Evolutionary conservation across 345 rosid genomes (phyloP), one percentile per base, ranked within the genome.

Genomic region (Microcos paniculata): DNA sequence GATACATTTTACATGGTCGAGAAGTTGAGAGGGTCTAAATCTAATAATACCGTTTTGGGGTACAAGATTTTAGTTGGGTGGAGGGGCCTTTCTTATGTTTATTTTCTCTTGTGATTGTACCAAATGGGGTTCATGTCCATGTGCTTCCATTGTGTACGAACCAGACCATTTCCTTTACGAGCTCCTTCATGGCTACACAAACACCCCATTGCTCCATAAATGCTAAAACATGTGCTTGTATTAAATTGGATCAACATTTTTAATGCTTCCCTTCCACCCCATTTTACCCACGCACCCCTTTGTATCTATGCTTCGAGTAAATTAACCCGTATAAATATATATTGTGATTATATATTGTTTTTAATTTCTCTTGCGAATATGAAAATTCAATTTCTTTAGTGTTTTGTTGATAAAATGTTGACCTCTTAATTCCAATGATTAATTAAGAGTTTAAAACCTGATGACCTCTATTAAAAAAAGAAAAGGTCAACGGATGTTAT

Each of bases 121-220:
- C 26, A 19, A 38, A 31, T 38, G 68, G 68, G 68, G 68, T 35
- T 63, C 28, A 35, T n/a, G 28, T 35, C 69, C 69, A 63, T 63
- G 69, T 63, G 49, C 69, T 18, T 6, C 69, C 5, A 3, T 38
- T 63, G 16, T 21, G 69, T 63, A 63, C 69, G 28, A 63, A 38
- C 69, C 28, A 63, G 69, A 63, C 69, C 69, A 14, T 24, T 38
- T n/a, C 69, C 48, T 9, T 63, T 63, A 30, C 48, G 38, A 24
- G 40, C 40, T 35, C 40, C 40, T 35, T 35, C 40, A 35, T 35
- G 40, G 6, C 71, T 45, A 45, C 53, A 66, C 35, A 66, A 66
- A 66, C 13, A 43, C 21, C 21, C 70, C 52, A 23, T 43, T 43
- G 52, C 31, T 26, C 19, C 10, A 69, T 69, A 8, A 69, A 69